phyloP scores from a whole-genome alignment of 192 early-diverging fungal species.

The Paraglomus brasilianum region DNA sequence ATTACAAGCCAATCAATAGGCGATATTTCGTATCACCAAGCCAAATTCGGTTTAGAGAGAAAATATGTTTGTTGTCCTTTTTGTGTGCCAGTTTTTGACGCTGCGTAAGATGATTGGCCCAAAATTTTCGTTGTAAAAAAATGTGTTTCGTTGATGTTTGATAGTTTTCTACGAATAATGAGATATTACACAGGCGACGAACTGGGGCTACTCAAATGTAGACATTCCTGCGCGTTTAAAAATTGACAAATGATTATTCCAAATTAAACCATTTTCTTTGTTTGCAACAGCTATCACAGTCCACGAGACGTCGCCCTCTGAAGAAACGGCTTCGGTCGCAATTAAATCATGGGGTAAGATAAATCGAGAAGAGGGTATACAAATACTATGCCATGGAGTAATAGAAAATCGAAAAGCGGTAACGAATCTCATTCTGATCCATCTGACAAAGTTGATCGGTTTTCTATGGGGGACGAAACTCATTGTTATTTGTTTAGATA shows the following conservation, averaged over 20 bases:
- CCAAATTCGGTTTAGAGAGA: no score
- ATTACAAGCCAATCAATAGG: no score
- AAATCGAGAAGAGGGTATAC: constrained; percentile 34
- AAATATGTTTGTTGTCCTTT: no score
- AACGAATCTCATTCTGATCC: background rate
- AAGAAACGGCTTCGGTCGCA: constrained; percentile 24
- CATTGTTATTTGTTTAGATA: constrained; percentile 34
- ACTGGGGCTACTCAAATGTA: constrained; percentile 44
- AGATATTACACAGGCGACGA: constrained; percentile 46
- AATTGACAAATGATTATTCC: background rate
- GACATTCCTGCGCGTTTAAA: background rate
- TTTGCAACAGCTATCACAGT: constrained; percentile 34
- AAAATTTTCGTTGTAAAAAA: background rate
- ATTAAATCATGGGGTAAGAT: constrained; percentile 42
- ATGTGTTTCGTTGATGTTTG: background rate
- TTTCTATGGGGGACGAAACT: background rate
- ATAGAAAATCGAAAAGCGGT: constrained; percentile 10
- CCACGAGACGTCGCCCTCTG: constrained; percentile 28
- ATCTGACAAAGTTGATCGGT: background rate
- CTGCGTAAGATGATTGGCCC: no score
- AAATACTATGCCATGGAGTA: constrained; percentile 38
- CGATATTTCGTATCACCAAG: no score
- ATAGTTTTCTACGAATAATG: constrained; percentile 5
- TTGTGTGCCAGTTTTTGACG: no score
- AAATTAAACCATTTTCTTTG: background rate